Conservation (phyloP, 2,329 filamentous ascomycete species). For the Fusarium sp. region DNA sequence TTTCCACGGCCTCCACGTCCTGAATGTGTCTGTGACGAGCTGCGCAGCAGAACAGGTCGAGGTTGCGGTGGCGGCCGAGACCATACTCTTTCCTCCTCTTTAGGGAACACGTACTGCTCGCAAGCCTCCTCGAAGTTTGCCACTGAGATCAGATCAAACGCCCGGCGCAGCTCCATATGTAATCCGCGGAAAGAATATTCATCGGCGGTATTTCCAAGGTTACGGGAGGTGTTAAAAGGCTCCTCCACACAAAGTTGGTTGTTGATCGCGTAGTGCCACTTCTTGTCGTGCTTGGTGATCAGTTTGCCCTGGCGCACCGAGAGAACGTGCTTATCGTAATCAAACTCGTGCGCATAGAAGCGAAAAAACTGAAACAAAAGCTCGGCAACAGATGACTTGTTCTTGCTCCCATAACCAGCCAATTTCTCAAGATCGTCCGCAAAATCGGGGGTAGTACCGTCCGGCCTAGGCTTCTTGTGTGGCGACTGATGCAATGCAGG, state of each 20-base stretch:
- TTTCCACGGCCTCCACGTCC: conserved; percentile 65
- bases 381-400: conserved; percentile 85
- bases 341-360: conserved; percentile 92
- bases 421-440: conserved; percentile 87
- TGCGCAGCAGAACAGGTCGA: conserved; percentile 71
- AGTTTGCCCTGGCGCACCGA: conserved; percentile 88
- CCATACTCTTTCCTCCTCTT: conserved; percentile 79
- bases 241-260: conserved; percentile 96
- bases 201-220: conserved; percentile 96
- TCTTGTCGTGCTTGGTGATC: conserved; percentile 86
- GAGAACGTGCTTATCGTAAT: conserved; percentile 87
- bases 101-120: conserved; percentile 89
- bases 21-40: conserved; percentile 72
- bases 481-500: conserved; percentile 84
- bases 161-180: conserved; percentile 89
- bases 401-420: conserved; percentile 80
- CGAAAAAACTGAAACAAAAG: conserved; percentile 97
- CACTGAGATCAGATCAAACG: conserved; percentile 85
- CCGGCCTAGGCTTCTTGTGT: conserved; percentile 65
- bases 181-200: conserved; percentile 94
- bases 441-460: conserved; percentile 82
- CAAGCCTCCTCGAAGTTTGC: conserved; percentile 88
- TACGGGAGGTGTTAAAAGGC: conserved; percentile 91
- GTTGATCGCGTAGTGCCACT: conserved; percentile 85
- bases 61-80: conserved; percentile 70